Base-by-base conservation (phyloP, 1,284 basidiomycete genomes). In the Ustilago loliicola region DNA sequence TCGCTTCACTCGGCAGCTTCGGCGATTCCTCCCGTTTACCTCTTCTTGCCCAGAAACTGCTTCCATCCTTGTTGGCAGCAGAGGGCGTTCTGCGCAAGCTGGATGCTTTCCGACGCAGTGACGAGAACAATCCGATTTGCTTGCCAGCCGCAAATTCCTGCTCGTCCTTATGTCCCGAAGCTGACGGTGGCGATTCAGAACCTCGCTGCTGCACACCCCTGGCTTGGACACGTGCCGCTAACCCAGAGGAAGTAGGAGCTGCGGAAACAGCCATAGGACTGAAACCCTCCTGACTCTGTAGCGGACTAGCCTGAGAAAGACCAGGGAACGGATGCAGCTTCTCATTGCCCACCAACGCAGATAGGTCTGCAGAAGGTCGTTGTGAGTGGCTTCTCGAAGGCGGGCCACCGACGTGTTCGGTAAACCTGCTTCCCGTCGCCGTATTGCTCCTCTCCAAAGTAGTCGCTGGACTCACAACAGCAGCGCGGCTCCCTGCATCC, bases 311-410 rank as follows among this genome's bases (percentile, higher is more conserved):
- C 29, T 69, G 66, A 6, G 66, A 27, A 5, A 83, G 55, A 13
- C 75, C 81, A 1, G 80, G 81, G 51, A 81, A 83, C 3, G 80
- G 80, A 34, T 67, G 60, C 36, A 83, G 61, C 70, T 81, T 81
- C 48, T 75, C 72, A 55, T 81, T 80, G 4, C 62, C 58, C 0
- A 38, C 53, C 47, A 77, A 38, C 10, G 65, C 61, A 11, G 58
- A 57, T 3, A 64, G 53, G 23, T 73, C 71, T 4, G 61, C 65
- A n/a, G 71, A 73, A 27, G 71, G 61, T 48, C 61, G 57, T 32
- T 73, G 65, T 32, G 71, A 60, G 27, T 66, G 64, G 21, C 61
- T 50, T 3, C n/a, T 23, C 7, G 60, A 36, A 17, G 61, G 17
- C 15, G 58, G 17, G 23, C 45, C 42, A 56, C 19, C 19, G n/a